Evolutionary conservation across 345 rosid genomes (phyloP), one percentile per base, ranked within the genome.

Genomic region (Viola odorata): DNA sequence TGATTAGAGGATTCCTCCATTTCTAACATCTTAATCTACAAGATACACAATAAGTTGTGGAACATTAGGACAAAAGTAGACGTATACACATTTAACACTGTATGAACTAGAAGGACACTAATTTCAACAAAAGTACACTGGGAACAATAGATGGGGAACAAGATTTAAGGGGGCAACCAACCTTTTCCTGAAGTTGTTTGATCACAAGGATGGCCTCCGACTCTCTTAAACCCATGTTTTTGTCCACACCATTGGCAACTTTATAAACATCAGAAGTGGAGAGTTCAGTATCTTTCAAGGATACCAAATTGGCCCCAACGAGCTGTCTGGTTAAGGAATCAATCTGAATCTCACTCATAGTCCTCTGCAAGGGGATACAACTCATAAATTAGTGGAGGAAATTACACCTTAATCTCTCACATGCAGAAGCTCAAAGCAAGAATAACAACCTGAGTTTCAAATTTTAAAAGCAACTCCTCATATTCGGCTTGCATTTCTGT

Each of bases 141-240:
- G 52, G 7, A 49, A 49, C 52, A 49, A 17, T 12, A 49, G 52
- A 49, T 49, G 52, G 13, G 15, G 52, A 47, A 47, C 15, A 49
- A 49, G 15, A 49, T 12, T 49, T 13, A 36, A 23, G 15, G 2
- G 5, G 12, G 14, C 12, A 50, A 63, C 47, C 60, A 60, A 89
- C 98, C 96, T 89, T 88, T 80, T 87, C 95, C 73, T 89, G 86
- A 55, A 91, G 96, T 80, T 84, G 91, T 74, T 85, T 84, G 74
- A 85, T 85, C 60, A 86, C 84, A 77, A 75, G 71, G 68, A 80
- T 80, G 71, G 80, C 77, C 72, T 89, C 95, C 6, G 78, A 80
- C 77, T 84, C 95, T 72, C 80, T 73, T 60, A 62, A 57, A 66
- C 78, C 69, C 41, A 57, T 72, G 69, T 14, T 55, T 60, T 60